These are phyloP conservation scores for Catunica adiposa DNA, from an alignment of 2,329 filamentous ascomycete species.

Conservation along the genomic window DNA sequence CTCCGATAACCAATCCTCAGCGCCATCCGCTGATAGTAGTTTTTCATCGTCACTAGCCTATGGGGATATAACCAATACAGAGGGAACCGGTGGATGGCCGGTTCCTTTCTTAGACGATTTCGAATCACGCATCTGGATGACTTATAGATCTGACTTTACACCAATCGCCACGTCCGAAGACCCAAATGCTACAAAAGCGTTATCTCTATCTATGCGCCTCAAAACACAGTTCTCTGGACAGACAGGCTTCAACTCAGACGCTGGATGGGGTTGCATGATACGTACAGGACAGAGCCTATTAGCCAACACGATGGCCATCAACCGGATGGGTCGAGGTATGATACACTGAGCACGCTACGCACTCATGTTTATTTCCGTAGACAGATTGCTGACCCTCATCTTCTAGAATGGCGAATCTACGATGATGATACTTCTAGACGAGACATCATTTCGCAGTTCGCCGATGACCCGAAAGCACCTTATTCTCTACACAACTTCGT, in stretches of 20 bases:
- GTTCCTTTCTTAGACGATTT: conserved; percentile 77
- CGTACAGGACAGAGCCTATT: conserved; percentile 84
- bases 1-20: not conserved
- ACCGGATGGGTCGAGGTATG: conserved; percentile 63
- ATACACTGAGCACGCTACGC: too few species aligned
- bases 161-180: conserved; percentile 66
- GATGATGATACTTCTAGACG: conserved; percentile 43
- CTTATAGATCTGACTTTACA: conserved; percentile 76
- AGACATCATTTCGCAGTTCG: conserved; percentile 62
- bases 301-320: conserved; percentile 62
- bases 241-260: conserved; percentile 76
- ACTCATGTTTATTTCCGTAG: too few species aligned
- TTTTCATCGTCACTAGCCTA: conserved; percentile 36
- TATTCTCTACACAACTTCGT: conserved; percentile 96
- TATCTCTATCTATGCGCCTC: conserved; percentile 73
- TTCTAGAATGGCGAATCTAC: conserved; percentile 56
- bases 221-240: conserved; percentile 66
- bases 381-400: not conserved
- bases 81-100: conserved; percentile 54
- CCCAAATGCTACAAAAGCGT: conserved; percentile 48
- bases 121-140: conserved; percentile 89
- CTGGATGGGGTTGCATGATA: conserved; percentile 98
- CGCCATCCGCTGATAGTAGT: conserved; percentile 31
- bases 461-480: conserved; percentile 68
- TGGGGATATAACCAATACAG: conserved; percentile 19